Conservation (phyloP, 176 grass and related monocot species). For the Themeda triandra region DNA sequence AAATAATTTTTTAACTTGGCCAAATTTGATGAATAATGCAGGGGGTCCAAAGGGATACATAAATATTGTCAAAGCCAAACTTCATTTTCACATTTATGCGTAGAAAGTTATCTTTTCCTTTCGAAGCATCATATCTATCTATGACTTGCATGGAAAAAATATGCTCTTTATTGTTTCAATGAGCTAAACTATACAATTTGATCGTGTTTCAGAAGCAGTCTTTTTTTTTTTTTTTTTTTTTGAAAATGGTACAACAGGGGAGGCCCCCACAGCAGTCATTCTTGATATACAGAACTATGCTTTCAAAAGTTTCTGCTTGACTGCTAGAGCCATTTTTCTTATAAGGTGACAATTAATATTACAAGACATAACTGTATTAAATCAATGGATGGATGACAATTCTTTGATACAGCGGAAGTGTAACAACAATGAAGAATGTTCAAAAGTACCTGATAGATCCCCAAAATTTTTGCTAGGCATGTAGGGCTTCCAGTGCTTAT, state of each 20-base stretch:
- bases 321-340: background rate
- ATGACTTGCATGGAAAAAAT: background rate
- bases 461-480: slow-evolving; percentile 93
- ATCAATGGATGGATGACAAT: slow-evolving; percentile 20
- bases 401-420: slow-evolving; percentile 12
- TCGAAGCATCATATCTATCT: background rate
- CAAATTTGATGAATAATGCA: background rate
- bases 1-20: background rate
- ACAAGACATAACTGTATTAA: background rate
- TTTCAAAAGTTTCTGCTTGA: background rate
- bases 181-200: background rate
- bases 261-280: slow-evolving; percentile 17
- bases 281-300: background rate
- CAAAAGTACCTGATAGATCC: slow-evolving; percentile 89
- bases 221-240: no score
- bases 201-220: background rate
- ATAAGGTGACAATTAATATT: background rate
- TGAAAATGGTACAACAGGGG: no score
- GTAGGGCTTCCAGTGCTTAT: slow-evolving; percentile 88
- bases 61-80: background rate
- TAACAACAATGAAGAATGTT: slow-evolving; percentile 3
- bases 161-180: background rate
- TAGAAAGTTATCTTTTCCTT: background rate
- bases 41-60: background rate
- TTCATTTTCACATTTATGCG: background rate